Evolutionary conservation across 2,329 filamentous ascomycete genomes (phyloP), one percentile per base, ranked within the genome.

Genomic region (Epicoccum nigrum): DNA sequence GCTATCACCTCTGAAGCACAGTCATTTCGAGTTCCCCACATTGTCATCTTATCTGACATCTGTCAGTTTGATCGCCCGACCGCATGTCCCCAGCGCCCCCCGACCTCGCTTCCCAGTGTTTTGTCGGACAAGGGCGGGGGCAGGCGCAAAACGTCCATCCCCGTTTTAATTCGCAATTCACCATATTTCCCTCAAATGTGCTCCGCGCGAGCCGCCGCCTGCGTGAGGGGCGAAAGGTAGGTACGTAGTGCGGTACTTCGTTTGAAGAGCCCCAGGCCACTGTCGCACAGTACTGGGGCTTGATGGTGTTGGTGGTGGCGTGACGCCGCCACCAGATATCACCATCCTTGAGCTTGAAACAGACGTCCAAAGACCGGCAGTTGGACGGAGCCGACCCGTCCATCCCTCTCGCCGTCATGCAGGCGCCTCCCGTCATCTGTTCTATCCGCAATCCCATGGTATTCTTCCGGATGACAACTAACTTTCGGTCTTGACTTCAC

Each of bases 51-150:
- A 33, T 51, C 32, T 46, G 15, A 51, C 32, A 33, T 25, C 5
- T 17, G 32, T n/a, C 20, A 38, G 43, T 52, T 46, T 52, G 49
- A 43, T 46, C 42, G 37, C 21, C 25, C 31, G n/a, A 38, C 16
- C 25, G 19, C 25, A 19, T 28, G 32, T 32, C 27, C 23, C 43
- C 7, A 20, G 32, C 30, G 33, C 28, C 16, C 16, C 23, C 33
- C 38, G 38, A 20, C 43, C 32, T 44, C 23, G 32, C 31, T 12
- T 20, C 27, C 20, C 32, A 4, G n/a, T n/a, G 19, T 19, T 32
- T 9, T 20, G 2, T 7, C 27, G 16, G 17, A 43, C 20, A 28
- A 12, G 21, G 17, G 25, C 23, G 17, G 15, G 37, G 25, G 28
- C 20, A 30, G 20, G 28, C 6, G 43, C 32, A 34, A 25, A 9